These are phyloP conservation scores for Macrolepiota fuliginosa DNA, from an alignment of 768 basidiomycete genomes.

Conservation along the genomic window DNA sequence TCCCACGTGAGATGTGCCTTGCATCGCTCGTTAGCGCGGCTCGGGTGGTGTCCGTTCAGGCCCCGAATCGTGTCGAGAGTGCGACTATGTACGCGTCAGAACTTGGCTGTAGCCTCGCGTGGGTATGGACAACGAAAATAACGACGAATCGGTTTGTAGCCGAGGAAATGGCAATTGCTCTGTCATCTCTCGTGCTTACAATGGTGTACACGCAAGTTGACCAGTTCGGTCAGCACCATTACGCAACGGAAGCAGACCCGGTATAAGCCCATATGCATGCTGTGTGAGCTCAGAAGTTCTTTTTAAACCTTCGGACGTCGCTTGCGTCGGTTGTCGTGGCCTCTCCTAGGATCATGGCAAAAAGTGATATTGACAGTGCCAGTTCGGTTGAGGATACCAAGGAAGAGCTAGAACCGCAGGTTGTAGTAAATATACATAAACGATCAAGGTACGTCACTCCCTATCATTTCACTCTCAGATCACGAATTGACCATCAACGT, in stretches of 20 bases:
- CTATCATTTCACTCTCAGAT: background rate
- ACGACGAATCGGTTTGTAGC: conserved; percentile 6
- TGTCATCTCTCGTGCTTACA: background rate
- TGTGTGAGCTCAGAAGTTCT: background rate
- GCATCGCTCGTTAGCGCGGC: background rate
- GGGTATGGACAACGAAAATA: background rate
- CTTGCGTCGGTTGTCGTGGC: background rate
- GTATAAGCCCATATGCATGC: background rate
- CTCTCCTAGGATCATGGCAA: conserved; percentile 1
- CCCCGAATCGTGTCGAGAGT: background rate
- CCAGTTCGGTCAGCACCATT: conserved; percentile 8
- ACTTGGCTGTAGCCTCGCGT: background rate
- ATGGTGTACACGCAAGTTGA: background rate
- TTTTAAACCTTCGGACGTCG: background rate
- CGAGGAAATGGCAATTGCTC: background rate
- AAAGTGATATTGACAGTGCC: conserved; percentile 1
- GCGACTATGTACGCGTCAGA: background rate
- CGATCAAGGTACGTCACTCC: conserved; percentile 9
- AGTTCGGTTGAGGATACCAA: conserved; percentile 3
- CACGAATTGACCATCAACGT: background rate
- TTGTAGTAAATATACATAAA: conserved; percentile 1
- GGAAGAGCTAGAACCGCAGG: conserved; percentile 5
- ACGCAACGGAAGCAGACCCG: conserved; percentile 8
- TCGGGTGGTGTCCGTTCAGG: background rate
- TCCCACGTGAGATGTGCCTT: too few species aligned